phyloP scores from a whole-genome alignment of 176 grass and related monocot species.

The Themeda triandra region DNA sequence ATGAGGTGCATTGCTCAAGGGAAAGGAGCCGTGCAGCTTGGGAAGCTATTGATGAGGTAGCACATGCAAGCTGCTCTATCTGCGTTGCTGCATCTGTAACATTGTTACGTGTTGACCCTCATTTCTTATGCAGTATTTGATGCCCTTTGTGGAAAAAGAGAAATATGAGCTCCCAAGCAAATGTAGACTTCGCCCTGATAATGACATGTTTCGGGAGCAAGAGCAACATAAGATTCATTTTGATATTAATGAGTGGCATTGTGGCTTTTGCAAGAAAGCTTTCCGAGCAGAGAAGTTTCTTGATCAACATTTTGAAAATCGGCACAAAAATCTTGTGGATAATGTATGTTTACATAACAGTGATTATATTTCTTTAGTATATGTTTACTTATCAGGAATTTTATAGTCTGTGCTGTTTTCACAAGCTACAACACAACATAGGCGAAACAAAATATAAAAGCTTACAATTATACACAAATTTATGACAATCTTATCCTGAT shows the following conservation, averaged over 20 bases:
- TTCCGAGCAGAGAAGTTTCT: constrained; percentile 96
- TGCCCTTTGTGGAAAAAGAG: constrained; percentile 92
- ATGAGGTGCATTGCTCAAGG: constrained; percentile 87
- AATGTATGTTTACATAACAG: constrained; percentile 46
- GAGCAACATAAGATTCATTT: constrained; percentile 89
- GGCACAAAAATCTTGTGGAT: constrained; percentile 75
- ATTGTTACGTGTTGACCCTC: constrained; percentile 9
- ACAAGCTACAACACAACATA: neutral
- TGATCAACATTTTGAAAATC: constrained; percentile 93
- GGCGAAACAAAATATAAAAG: neutral
- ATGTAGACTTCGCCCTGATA: constrained; percentile 73
- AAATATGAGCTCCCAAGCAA: constrained; percentile 74
- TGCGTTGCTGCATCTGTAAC: constrained; percentile 15
- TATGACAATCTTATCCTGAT: neutral
- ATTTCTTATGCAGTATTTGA: constrained; percentile 70
- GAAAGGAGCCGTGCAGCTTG: constrained; percentile 85
- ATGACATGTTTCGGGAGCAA: constrained; percentile 95
- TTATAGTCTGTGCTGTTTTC: neutral
- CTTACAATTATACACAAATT: neutral
- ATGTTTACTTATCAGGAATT: constrained; percentile 9
- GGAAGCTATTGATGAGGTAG: constrained; percentile 87
- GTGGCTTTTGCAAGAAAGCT: constrained; percentile 91
- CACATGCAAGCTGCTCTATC: constrained; percentile 7
- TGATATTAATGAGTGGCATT: constrained; percentile 90
- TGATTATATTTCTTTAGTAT: neutral